These are phyloP conservation scores for Trapa bicornis DNA, from an alignment of 345 rosid genomes.

Conservation along the genomic window DNA sequence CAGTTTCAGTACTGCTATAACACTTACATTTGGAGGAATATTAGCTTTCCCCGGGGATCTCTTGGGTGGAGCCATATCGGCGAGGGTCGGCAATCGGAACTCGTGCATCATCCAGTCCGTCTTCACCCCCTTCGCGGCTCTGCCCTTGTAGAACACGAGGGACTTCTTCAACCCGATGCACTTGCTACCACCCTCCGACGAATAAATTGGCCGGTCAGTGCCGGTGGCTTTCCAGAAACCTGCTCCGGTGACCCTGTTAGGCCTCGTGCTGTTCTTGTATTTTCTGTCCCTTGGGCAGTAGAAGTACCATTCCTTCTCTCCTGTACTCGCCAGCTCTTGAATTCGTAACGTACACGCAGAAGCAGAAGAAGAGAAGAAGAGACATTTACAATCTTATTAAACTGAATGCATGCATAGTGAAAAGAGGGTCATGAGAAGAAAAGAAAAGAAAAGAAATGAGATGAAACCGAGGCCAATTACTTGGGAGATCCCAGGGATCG, in stretches of 20 bases:
- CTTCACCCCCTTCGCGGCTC: slow-evolving; percentile 83
- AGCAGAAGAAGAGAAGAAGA: not conserved
- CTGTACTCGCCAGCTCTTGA: slow-evolving; percentile 52
- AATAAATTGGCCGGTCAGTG: slow-evolving; percentile 80
- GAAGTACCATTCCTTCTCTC: slow-evolving; percentile 90
- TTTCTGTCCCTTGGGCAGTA: slow-evolving; percentile 86
- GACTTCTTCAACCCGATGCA: slow-evolving; percentile 92
- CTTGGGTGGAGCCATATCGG: slow-evolving; percentile 29
- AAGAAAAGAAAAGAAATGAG: no score
- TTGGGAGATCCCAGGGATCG: slow-evolving; percentile 95
- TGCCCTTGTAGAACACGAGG: slow-evolving; percentile 77
- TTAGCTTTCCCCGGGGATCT: slow-evolving; percentile 30
- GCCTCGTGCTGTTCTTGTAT: slow-evolving; percentile 79
- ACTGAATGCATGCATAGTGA: not conserved
- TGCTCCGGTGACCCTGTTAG: slow-evolving; percentile 73
- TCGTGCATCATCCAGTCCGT: slow-evolving; percentile 99
- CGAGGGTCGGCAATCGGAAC: slow-evolving; percentile 69
- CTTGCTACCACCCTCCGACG: slow-evolving; percentile 46
- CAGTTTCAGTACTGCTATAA: not conserved
- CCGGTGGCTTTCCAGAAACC: slow-evolving; percentile 98
- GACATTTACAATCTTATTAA: not conserved
- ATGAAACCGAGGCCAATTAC: slow-evolving; percentile 22
- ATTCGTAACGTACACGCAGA: not conserved
- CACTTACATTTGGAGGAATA: slow-evolving; percentile 49
- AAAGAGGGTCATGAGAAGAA: not conserved